phyloP scores from a whole-genome alignment of 169 alveolate species.

The Plasmodium gallinaceum region DNA sequence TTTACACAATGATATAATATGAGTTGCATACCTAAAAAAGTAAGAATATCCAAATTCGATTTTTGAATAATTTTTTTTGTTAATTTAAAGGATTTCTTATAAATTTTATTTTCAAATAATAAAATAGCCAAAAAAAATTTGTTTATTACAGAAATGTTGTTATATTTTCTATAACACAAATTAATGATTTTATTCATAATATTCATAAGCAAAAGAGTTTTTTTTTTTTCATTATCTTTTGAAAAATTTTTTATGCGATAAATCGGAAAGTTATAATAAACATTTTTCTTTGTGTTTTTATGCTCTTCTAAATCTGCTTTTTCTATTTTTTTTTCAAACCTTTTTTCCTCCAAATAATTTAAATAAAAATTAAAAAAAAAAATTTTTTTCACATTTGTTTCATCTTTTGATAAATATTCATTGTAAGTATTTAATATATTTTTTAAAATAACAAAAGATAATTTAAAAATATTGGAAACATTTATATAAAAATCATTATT shows the following conservation, averaged over 20 bases:
- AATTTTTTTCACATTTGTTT: constrained; percentile 2
- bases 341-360: constrained; percentile 72
- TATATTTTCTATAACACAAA: constrained; percentile 44
- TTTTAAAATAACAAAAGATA: constrained; percentile 65
- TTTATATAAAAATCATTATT: constrained; percentile 66
- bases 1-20: constrained; percentile 30
- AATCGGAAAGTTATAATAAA: constrained; percentile 50
- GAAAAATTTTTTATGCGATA: constrained; percentile 56
- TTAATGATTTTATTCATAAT: constrained; percentile 69
- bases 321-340: constrained; percentile 44
- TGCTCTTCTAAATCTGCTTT: constrained; percentile 24
- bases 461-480: constrained; percentile 49
- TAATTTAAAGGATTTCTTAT: constrained; percentile 36
- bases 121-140: constrained; percentile 64
- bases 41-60: constrained; percentile 22
- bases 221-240: constrained; percentile 46
- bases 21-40: constrained; percentile 62
- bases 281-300: constrained; percentile 19
- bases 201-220: constrained; percentile 32
- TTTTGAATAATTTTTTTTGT: constrained; percentile 42
- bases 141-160: constrained; percentile 35
- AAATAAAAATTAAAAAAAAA: constrained; percentile 30
- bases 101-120: constrained; percentile 51
- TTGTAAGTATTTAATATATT: constrained; percentile 38
- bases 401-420: not conserved